phyloP scores from a whole-genome alignment of 1,284 basidiomycete genomes.

The Bondarzewia mesenterica region DNA sequence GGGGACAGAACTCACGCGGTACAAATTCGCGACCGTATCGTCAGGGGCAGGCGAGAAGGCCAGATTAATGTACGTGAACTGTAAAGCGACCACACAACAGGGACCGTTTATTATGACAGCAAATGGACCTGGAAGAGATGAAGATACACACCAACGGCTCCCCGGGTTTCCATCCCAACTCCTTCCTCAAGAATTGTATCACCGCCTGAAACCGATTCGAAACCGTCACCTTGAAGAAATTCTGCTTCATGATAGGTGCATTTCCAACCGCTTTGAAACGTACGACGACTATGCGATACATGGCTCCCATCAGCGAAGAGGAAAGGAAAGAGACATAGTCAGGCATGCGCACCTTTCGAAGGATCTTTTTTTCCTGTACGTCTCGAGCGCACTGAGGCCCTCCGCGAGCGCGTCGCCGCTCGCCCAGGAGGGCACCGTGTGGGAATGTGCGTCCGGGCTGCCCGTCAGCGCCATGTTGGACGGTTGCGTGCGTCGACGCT shows the following conservation, averaged over 20 bases:
- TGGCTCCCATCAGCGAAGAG: background rate
- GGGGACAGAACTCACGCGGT: constrained; percentile 47
- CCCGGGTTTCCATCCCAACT: constrained; percentile 81
- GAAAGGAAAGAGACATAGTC: constrained; percentile 1
- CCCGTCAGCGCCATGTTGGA: constrained; percentile 16
- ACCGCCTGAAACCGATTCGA: constrained; percentile 94
- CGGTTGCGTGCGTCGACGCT: background rate
- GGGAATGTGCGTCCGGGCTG: constrained; percentile 37
- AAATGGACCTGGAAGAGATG: background rate
- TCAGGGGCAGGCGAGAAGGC: constrained; percentile 93
- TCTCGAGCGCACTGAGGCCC: constrained; percentile 66
- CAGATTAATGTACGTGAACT: constrained; percentile 99
- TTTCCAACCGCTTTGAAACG: constrained; percentile 98
- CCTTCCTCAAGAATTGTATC: constrained; percentile 87
- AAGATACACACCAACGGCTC: constrained; percentile 73
- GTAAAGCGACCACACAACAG: constrained; percentile 4
- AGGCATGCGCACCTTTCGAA: constrained; percentile 54
- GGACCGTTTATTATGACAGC: background rate
- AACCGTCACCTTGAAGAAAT: constrained; percentile 96
- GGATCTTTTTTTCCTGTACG: constrained; percentile 81
- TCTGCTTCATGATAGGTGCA: constrained; percentile 97
- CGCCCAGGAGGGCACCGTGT: constrained; percentile 30
- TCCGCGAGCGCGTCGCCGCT: constrained; percentile 27
- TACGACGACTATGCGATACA: constrained; percentile 70
- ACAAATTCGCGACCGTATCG: constrained; percentile 86